Evolutionary conservation across 805 yeast genomes (phyloP), one percentile per base, ranked within the genome.

Genomic region (Yarrowia deformans): DNA sequence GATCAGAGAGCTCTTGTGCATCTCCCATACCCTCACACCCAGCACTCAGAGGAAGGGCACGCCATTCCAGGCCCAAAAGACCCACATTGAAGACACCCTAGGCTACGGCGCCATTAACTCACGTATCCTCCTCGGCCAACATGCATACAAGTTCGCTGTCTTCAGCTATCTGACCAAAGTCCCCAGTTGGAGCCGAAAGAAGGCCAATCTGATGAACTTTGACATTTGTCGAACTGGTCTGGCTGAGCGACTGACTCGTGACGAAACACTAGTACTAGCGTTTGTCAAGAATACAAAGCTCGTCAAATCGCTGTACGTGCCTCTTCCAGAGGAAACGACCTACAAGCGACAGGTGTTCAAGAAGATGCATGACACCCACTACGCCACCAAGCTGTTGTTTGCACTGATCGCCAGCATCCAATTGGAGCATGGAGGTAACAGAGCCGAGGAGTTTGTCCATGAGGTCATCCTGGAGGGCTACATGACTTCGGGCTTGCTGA

Each of bases 131-230:
- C 18, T 63, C 14, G 68, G 68, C 16, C 23, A 39, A 10, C 14
- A 37, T 10, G 68, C 56, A 4, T 34, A 37, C 14, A 9, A 49
- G 18, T 49, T 48, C 16, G 68, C 46, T 3, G 50, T 63, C 9
- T 49, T 63, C 46, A 40, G 34, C 37, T 63, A 63, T 35, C 39
- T 63, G 42, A 16, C 56, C 29, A 49, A 49, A 8, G 56, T 63
- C 13, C 68, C 68, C 7, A 35, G 46, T n/a, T 63, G 68, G 68
- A 63, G 68, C 16, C 46, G 56, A 48, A 63, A 63, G 37, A 48
- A 63, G 46, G 56, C 56, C 9, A 63, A 48, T n/a, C 23, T 37
- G n/a, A 49, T 63, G 56, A 63, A 63, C 48, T 63, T 48, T 23
- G 68, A 63, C 39, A 48, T 63, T 8, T 63, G 68, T 14, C 35